A percentile compares a stretch with the other conserved stretches of the same genome.
These are phyloP conservation scores for Vigna angularis DNA, from an alignment of 306 rosid genomes.

Conservation along the genomic window DNA sequence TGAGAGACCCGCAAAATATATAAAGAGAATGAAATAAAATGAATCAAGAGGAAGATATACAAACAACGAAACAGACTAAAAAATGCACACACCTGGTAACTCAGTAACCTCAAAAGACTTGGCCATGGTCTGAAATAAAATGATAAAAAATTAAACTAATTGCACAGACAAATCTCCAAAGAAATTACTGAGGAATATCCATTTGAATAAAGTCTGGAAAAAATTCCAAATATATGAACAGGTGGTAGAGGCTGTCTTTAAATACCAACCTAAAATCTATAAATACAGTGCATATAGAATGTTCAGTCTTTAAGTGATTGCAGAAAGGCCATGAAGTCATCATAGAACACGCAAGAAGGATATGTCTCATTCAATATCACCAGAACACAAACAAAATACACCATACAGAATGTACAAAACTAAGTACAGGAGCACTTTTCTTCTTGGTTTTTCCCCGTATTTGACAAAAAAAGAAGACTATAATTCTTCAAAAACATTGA, in stretches of 20 bases:
- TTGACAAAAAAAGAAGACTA: not conserved
- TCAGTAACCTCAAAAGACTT: conserved; percentile 99
- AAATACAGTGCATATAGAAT: conserved; percentile 18
- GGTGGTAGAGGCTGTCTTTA: conserved; percentile 17
- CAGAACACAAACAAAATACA: conserved; percentile 28
- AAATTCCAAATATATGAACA: conserved; percentile 19
- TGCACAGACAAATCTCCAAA: conserved; percentile 24
- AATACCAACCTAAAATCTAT: not conserved
- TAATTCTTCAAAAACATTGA: conserved; percentile 19
- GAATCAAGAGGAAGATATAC: conserved; percentile 36
- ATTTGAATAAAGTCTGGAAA: conserved; percentile 30
- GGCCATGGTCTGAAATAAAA: conserved; percentile 83
- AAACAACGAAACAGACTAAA: conserved; percentile 35
- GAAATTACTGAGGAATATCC: conserved; percentile 20
- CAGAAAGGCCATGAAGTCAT: conserved; percentile 5
- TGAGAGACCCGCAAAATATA: conserved; percentile 45
- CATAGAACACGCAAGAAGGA: not conserved
- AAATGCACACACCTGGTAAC: conserved; percentile 76
- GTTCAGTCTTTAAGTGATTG: not conserved
- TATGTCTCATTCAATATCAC: not conserved
- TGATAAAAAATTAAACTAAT: conserved; percentile 43
- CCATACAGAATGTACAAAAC: conserved; percentile 21
- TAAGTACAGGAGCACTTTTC: conserved; percentile 17
- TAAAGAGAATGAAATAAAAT: conserved; percentile 34
- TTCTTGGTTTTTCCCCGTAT: not conserved